Evolutionary conservation across 1,284 basidiomycete species (phyloP).

Genomic region (Sphagnurus paluster): DNA sequence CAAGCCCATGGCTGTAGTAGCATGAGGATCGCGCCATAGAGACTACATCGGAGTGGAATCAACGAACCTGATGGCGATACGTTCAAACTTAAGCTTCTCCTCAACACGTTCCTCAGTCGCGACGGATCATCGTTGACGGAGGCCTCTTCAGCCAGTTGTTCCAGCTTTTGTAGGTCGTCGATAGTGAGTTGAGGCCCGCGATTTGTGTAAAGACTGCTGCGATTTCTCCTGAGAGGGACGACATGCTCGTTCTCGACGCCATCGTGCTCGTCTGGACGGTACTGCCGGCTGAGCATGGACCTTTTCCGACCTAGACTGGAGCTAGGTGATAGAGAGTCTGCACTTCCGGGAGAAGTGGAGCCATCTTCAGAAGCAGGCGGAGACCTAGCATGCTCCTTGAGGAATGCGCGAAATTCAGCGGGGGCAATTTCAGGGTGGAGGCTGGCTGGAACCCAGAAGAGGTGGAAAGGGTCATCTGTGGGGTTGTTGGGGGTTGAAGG

Average conservation of each 20-base stretch:
- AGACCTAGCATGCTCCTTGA: conserved; percentile 87
- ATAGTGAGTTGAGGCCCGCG: conserved; percentile 81
- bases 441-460: conserved; percentile 98
- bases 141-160: conserved; percentile 89
- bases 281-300: conserved; percentile 90
- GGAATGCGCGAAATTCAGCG: conserved; percentile 90
- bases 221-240: conserved; percentile 68
- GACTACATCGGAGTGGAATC: conserved; percentile 15
- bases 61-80: conserved; percentile 80
- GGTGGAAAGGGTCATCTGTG: conserved; percentile 75
- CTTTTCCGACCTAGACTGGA: conserved; percentile 71
- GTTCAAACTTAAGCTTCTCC: conserved; percentile 88
- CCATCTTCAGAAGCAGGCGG: conserved; percentile 50
- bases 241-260: conserved; percentile 68
- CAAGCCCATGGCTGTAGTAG: conserved; percentile 55
- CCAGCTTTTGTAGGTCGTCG: conserved; percentile 88
- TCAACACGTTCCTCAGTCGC: conserved; percentile 78
- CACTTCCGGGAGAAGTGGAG: conserved; percentile 28
- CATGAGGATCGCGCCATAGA: conserved; percentile 19
- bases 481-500: conserved; percentile 27
- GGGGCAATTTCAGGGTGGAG: conserved; percentile 98
- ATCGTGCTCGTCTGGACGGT: conserved; percentile 76
- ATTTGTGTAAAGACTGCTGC: conserved; percentile 62
- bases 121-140: conserved; percentile 83
- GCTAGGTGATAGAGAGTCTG: conserved; percentile 33